These are phyloP conservation scores for Lathyrus tuberosus DNA, from an alignment of 306 rosid species.

Conservation along the genomic window DNA sequence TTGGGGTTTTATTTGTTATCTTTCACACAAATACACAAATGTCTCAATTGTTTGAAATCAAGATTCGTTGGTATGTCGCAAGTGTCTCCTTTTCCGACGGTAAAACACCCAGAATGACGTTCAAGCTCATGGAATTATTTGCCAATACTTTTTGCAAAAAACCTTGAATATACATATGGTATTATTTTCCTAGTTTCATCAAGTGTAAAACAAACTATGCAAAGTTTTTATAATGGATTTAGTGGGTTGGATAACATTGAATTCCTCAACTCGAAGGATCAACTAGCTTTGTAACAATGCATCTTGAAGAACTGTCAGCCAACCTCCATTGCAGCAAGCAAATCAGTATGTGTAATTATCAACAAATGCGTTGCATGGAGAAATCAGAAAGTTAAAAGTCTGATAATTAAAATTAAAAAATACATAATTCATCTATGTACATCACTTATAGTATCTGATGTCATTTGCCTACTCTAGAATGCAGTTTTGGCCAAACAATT, in stretches of 20 bases:
- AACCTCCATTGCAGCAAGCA: background rate
- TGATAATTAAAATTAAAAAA: background rate
- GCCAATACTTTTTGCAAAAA: background rate
- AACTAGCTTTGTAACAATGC: background rate
- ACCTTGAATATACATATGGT: background rate
- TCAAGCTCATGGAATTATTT: no score
- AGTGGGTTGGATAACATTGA: background rate
- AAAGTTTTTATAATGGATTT: no score
- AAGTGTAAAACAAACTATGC: background rate
- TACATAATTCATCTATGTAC: slow-evolving; percentile 24
- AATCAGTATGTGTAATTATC: background rate
- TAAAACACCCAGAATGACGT: no score
- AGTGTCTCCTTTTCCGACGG: no score
- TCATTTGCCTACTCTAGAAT: slow-evolving; percentile 30
- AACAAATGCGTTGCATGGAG: background rate
- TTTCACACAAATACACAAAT: no score
- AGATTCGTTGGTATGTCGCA: no score
- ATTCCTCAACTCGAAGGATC: background rate
- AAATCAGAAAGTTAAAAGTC: background rate
- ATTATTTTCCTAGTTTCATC: background rate
- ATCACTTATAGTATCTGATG: background rate
- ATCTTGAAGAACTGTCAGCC: background rate
- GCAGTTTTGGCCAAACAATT: slow-evolving; percentile 15
- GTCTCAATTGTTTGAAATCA: no score
- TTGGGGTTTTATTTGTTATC: no score